Evolutionary conservation across 331 rosid species (phyloP), one percentile per base, ranked within the genome.

Genomic region (Malus hybrid): DNA sequence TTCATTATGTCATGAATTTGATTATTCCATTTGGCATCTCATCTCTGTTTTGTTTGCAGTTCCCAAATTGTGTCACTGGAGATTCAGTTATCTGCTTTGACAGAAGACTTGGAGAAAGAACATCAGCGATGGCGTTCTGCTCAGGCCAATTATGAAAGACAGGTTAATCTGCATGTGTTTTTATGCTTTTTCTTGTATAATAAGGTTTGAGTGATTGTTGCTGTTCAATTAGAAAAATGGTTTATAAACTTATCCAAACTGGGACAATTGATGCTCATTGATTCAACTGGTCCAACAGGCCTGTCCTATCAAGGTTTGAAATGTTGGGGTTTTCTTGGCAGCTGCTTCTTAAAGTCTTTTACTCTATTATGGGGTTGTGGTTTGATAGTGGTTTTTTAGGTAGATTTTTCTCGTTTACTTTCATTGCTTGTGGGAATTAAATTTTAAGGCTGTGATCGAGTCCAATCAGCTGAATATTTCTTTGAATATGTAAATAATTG

Each of bases 101-200:
- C 86, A 73, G 97, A 90, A 82, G 88, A 89, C 57, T 83, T 89
- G 83, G 93, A 92, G 75, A 83, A 75, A 76, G 91, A 89, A 76
- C 90, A 86, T 76, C 93, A 89, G 83, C 86, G 87, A 72, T 89
- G 97, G 92, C 89, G 92, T 72, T 67, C 85, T 12, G 86, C 97
- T 75, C 99, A 95, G 82, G 82, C 86, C 64, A 95, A 95, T 85
- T 95, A 92, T 18, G 96, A 95, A 83, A 92, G 99, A 92, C 99
- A 95, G 92, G 99, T 95, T 57, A 68, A 39, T 73, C 5, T 52
- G 12, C 69, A 1, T n/a, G 13, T 57, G 7, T 19, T 0, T 42
- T 10, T 42, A 42, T 66, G 68, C 4, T 26, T 61, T 62, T 14
- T 28, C 36, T 28, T 62, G 44, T 64, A 32, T 32, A 64, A 64